Base-by-base conservation (phyloP, 352 stramenopile species). In the Pythium guiyangense region DNA sequence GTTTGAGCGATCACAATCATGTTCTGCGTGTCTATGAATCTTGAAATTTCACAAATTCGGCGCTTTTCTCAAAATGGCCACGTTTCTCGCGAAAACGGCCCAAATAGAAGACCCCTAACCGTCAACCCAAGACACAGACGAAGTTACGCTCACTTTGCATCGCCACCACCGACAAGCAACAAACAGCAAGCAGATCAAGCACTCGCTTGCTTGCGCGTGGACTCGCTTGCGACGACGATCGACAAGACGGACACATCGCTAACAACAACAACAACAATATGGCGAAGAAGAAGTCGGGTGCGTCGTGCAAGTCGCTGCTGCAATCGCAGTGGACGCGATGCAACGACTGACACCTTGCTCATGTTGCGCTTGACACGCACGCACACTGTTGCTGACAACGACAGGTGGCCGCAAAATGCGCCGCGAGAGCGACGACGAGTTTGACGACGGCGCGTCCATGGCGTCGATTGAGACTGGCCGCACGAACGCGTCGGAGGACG, bases 251-350 rank as follows among this genome's bases (percentile, higher is more conserved):
- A 44, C 39, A 20, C 48, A 22, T 46, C 9, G 12, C 55, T 22
- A 50, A 2, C 3, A 40, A 34, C 15, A 14, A 17, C 29, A 27
- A 40, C 60, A 61, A 20, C 29, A 51, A 0, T 35, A 91, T 91
- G 81, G 79, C 49, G 39, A 91, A 82, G 67, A 91, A 91, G 64
- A 74, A 69, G 57, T 54, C 63, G 75, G 81, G 81, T 89, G 34
- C 45, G 61, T 50, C 18, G 12, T 5, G 6, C 26, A 14, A 37
- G 31, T 25, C 9, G 4, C 25, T 52, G 14, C 47, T 44, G 10
- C 18, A 17, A 6, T 14, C 20, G 27, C 17, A 52, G 0, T 25
- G n/a, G 9, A 25, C 42, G 18, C n/a, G 0, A 37, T 37, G 31
- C 31, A 37, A 37, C 5, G 5, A 27, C 18, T 47, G n/a, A 47